A percentile compares a stretch with the other conserved stretches of the same genome.
These are phyloP conservation scores for Neopestalotiopsis rosae DNA, from an alignment of 2,329 filamentous ascomycete genomes.

Conservation along the genomic window DNA sequence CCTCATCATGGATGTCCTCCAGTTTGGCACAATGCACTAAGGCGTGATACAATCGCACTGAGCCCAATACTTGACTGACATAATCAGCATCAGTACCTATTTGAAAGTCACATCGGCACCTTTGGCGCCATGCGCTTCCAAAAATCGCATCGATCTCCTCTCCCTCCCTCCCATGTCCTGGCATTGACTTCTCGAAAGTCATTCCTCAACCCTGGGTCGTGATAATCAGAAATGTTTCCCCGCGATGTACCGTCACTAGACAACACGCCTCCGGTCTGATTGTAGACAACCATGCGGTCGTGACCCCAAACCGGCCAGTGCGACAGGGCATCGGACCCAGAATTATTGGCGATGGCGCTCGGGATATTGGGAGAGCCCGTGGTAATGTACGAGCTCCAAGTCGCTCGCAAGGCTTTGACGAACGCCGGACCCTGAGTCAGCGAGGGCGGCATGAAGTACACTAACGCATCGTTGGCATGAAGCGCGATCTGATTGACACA, in stretches of 20 bases:
- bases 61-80: too few species aligned
- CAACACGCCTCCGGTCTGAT: neutral
- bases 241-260: neutral
- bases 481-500: neutral
- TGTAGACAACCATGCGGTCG: neutral
- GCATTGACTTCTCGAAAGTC: neutral
- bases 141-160: neutral
- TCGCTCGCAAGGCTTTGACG: neutral
- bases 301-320: constrained; percentile 4
- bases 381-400: neutral
- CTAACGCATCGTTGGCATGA: neutral
- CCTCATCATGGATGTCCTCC: too few species aligned
- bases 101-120: neutral
- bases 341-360: neutral
- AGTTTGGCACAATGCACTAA: too few species aligned
- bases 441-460: neutral
- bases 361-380: constrained; percentile 3
- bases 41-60: too few species aligned
- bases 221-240: neutral
- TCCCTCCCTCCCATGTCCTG: neutral
- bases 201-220: constrained; percentile 1
- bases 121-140: constrained; percentile 5
- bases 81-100: too few species aligned
- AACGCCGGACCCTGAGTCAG: neutral
- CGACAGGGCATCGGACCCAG: neutral